These are phyloP conservation scores for Cytospora leucostoma DNA, from an alignment of 2,329 filamentous ascomycete genomes.

Conservation along the genomic window DNA sequence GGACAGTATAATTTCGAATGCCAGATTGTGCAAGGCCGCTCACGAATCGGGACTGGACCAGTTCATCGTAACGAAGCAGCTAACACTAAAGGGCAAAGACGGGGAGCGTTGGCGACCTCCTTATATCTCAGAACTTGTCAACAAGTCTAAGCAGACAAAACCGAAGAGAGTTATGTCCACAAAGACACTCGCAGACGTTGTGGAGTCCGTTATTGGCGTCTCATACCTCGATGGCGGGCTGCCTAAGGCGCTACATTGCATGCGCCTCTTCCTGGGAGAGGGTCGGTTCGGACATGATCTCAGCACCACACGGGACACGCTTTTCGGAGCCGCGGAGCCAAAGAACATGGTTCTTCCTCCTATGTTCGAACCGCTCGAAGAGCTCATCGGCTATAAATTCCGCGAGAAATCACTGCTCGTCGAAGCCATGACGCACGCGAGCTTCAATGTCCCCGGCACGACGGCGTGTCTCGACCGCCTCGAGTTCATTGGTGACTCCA, in stretches of 20 bases:
- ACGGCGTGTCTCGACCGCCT: conserved; percentile 67
- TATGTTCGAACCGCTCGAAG: conserved; percentile 56
- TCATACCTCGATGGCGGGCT: conserved; percentile 70
- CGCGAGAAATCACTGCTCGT: conserved; percentile 65
- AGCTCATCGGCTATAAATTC: conserved; percentile 72
- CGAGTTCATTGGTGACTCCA: conserved; percentile 84
- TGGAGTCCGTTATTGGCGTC: conserved; percentile 82
- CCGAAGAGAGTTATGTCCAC: conserved; percentile 57
- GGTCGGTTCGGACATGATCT: background rate
- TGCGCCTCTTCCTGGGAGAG: conserved; percentile 62
- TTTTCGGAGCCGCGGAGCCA: conserved; percentile 46
- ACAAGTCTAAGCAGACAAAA: conserved; percentile 16
- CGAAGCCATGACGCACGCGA: conserved; percentile 81
- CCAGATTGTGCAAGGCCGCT: conserved; percentile 67
- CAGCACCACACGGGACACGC: conserved; percentile 35
- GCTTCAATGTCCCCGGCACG: conserved; percentile 48
- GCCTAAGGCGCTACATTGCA: conserved; percentile 61
- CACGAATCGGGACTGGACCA: conserved; percentile 64
- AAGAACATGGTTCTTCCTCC: conserved; percentile 40
- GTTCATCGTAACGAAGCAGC: conserved; percentile 69
- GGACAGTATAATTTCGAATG: conserved; percentile 72
- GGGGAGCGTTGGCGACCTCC: conserved; percentile 68
- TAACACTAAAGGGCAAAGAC: conserved; percentile 53
- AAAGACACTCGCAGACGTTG: conserved; percentile 83
- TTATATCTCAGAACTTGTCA: conserved; percentile 49